Evolutionary conservation across 2,329 filamentous ascomycete genomes (phyloP).

Genomic region (Penicillium nordicum): DNA sequence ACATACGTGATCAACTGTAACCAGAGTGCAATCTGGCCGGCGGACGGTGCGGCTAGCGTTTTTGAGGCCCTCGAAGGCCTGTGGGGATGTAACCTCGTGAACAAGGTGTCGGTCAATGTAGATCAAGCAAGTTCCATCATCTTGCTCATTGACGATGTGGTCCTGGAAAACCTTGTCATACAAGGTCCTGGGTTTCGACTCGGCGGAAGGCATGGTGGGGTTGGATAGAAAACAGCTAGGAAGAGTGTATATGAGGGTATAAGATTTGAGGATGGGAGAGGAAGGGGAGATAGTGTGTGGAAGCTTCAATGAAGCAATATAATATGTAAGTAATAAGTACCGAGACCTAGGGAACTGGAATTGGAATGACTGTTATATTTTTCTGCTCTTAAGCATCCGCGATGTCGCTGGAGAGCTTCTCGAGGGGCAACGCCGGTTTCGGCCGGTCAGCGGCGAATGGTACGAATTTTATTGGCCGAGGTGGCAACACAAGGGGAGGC

Average conservation of each 20-base stretch:
- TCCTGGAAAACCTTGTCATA: constrained; percentile 97
- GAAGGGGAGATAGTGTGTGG: not conserved
- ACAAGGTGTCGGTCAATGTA: constrained; percentile 97
- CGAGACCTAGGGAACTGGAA: constrained; percentile 11
- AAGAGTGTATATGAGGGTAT: not conserved
- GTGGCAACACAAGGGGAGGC: constrained; percentile 3
- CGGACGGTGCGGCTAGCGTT: constrained; percentile 85
- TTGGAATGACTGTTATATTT: constrained; percentile 23
- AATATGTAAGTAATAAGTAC: not conserved
- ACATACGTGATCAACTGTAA: constrained; percentile 92
- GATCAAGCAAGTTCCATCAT: constrained; percentile 85
- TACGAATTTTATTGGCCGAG: constrained; percentile 25
- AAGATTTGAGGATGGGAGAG: not conserved
- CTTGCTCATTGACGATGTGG: constrained; percentile 93
- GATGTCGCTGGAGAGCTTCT: constrained; percentile 33
- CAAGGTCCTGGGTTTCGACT: constrained; percentile 72
- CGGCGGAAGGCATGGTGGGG: constrained; percentile 69
- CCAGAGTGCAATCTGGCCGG: constrained; percentile 92
- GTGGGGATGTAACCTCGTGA: constrained; percentile 96
- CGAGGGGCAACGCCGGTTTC: constrained; percentile 38
- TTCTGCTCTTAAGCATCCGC: constrained; percentile 24
- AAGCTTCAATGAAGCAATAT: constrained; percentile 3
- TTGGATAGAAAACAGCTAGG: constrained; percentile 3
- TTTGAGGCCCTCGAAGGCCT: constrained; percentile 94
- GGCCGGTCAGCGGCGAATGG: constrained; percentile 36